Percentiles rank a stretch among this genome's conserved stretches.
phyloP scores from a whole-genome alignment of 192 early-diverging fungal species.

The Oehlia diaphana region DNA sequence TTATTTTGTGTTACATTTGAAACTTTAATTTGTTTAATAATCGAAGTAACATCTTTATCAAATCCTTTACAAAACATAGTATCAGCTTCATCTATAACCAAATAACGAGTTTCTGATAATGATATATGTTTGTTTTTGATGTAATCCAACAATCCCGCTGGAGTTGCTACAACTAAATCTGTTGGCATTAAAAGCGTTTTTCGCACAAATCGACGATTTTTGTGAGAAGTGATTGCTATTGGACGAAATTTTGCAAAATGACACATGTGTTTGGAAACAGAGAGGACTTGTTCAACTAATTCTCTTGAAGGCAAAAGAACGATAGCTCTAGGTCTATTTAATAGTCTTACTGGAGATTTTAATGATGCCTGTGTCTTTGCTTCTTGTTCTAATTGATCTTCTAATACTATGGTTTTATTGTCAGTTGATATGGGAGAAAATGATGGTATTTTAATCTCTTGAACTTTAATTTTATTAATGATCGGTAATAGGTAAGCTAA shows the following conservation, averaged over 20 bases:
- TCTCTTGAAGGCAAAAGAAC: constrained; percentile 89
- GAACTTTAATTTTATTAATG: constrained; percentile 69
- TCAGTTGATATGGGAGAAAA: background rate
- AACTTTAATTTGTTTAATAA: constrained; percentile 51
- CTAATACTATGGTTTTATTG: background rate
- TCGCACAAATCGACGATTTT: constrained; percentile 46
- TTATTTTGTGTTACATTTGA: constrained; percentile 41
- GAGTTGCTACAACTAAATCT: constrained; percentile 85
- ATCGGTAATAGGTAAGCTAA: constrained; percentile 83
- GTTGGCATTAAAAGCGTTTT: constrained; percentile 62
- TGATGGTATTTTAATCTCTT: constrained; percentile 51
- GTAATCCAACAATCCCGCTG: constrained; percentile 66
- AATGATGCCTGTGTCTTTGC: constrained; percentile 28
- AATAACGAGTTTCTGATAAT: constrained; percentile 58
- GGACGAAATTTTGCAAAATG: constrained; percentile 71
- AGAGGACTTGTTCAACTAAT: constrained; percentile 76
- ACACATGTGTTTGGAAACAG: constrained; percentile 68
- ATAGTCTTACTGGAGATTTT: constrained; percentile 52
- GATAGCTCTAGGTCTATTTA: constrained; percentile 80
- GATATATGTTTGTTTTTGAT: constrained; percentile 53
- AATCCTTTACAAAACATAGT: constrained; percentile 87
- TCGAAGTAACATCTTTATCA: constrained; percentile 58
- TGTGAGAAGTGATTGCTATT: constrained; percentile 57
- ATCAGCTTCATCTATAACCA: constrained; percentile 95
- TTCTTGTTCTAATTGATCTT: constrained; percentile 24